phyloP scores from a whole-genome alignment of 2,329 filamentous ascomycete genomes.

The Aspergillus sp. region DNA sequence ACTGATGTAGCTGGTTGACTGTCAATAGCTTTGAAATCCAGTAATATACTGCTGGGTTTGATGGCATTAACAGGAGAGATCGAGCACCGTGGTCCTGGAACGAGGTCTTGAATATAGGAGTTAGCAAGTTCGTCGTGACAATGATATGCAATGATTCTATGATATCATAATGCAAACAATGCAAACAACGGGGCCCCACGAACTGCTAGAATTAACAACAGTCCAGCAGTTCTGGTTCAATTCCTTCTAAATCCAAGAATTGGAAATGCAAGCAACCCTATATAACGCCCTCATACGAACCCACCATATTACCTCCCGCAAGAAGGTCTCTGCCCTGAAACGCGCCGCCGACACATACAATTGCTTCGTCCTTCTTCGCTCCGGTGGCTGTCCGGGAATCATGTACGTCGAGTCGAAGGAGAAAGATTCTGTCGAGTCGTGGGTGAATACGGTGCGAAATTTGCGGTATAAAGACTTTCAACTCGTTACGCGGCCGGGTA shows the following conservation, averaged over 20 bases:
- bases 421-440: constrained; percentile 51
- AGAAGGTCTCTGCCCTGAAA: constrained; percentile 62
- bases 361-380: constrained; percentile 59
- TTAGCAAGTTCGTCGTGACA: too few species aligned
- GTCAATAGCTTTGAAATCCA: too few species aligned
- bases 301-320: constrained; percentile 74
- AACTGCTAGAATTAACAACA: neutral
- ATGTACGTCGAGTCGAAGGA: constrained; percentile 65
- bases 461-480: constrained; percentile 69
- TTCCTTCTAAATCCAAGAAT: neutral
- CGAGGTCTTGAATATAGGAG: too few species aligned
- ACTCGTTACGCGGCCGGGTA: constrained; percentile 50
- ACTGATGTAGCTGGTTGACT: too few species aligned
- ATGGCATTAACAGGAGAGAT: too few species aligned
- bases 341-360: constrained; percentile 55
- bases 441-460: constrained; percentile 59
- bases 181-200: neutral
- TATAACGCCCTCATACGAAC: constrained; percentile 64
- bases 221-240: neutral
- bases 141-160: neutral
- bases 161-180: neutral
- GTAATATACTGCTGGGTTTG: too few species aligned
- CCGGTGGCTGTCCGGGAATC: constrained; percentile 63
- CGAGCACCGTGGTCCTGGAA: too few species aligned
- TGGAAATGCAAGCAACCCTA: constrained; percentile 12